Percentiles rank a stretch among this genome's conserved stretches.
These are phyloP conservation scores for Penicillium sp. DNA, from an alignment of 2,329 filamentous ascomycete genomes.

Conservation along the genomic window DNA sequence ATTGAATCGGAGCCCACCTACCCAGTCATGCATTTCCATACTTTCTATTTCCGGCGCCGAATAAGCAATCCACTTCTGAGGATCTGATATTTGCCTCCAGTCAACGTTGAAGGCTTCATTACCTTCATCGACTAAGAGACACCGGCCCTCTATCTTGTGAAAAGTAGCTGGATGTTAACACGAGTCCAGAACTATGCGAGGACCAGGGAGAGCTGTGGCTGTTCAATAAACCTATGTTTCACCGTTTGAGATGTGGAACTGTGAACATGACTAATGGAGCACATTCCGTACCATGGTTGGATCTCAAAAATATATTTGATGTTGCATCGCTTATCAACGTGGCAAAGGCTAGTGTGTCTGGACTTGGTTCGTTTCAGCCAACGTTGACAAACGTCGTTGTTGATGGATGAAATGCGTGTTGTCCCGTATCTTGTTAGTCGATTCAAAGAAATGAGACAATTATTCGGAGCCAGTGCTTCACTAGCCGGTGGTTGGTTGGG, in stretches of 20 bases:
- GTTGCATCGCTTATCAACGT: neutral
- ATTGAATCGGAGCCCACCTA: neutral
- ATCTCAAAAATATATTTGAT: neutral
- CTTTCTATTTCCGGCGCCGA: neutral
- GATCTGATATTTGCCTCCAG: too few relatives aligned
- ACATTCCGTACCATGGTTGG: neutral
- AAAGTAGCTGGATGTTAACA: too few relatives aligned
- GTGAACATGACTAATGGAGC: neutral
- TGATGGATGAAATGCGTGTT: neutral
- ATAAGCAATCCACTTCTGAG: too few relatives aligned
- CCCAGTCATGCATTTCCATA: neutral
- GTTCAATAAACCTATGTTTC: neutral
- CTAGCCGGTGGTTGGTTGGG: neutral
- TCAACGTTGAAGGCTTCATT: too few relatives aligned
- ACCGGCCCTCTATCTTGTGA: too few relatives aligned
- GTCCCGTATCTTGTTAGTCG: neutral
- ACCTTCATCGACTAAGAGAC: too few relatives aligned
- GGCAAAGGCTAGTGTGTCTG: too few relatives aligned
- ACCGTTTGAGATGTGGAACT: neutral
- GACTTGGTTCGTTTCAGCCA: neutral
- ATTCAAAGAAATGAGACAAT: neutral
- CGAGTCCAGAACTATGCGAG: neutral
- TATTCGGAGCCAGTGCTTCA: neutral
- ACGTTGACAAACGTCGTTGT: too few relatives aligned
- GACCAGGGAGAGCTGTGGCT: neutral